These are phyloP conservation scores for Termitomyces bulborhizus DNA, from an alignment of 768 basidiomycete species.

Conservation along the genomic window DNA sequence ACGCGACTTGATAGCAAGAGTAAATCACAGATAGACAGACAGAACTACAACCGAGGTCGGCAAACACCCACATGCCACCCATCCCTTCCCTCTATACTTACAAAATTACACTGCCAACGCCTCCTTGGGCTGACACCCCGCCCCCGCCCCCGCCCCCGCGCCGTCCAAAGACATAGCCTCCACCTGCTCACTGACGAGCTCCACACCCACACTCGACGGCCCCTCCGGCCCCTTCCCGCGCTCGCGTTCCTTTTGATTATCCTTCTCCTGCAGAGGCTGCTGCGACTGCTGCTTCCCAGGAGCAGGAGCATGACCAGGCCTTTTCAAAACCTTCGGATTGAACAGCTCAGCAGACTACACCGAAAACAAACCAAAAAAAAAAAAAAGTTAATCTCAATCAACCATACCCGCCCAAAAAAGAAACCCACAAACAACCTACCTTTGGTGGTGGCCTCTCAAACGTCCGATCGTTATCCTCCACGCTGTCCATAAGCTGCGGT, in stretches of 20 bases:
- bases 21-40: conserved; percentile 5
- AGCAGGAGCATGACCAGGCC: conserved; percentile 13
- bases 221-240: conserved; percentile 15
- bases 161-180: conserved; percentile 28
- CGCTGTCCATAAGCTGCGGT: conserved; percentile 11
- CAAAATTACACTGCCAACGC: neutral
- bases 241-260: conserved; percentile 11
- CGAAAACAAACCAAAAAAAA: too few species aligned
- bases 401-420: neutral
- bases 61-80: too few species aligned
- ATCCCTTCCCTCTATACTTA: too few species aligned
- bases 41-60: too few species aligned
- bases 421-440: conserved; percentile 17
- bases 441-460: conserved; percentile 46
- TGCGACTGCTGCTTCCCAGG: conserved; percentile 10
- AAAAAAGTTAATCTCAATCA: neutral
- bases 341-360: conserved; percentile 26
- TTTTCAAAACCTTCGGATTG: conserved; percentile 27
- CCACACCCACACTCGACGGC: conserved; percentile 26
- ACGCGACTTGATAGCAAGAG: conserved; percentile 13
- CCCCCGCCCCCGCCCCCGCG: conserved; percentile 14
- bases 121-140: neutral
- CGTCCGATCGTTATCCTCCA: conserved; percentile 32
- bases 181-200: conserved; percentile 28
- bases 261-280: conserved; percentile 18